Base-by-base conservation (phyloP, 345 rosid species). In the Balakata baccata region DNA sequence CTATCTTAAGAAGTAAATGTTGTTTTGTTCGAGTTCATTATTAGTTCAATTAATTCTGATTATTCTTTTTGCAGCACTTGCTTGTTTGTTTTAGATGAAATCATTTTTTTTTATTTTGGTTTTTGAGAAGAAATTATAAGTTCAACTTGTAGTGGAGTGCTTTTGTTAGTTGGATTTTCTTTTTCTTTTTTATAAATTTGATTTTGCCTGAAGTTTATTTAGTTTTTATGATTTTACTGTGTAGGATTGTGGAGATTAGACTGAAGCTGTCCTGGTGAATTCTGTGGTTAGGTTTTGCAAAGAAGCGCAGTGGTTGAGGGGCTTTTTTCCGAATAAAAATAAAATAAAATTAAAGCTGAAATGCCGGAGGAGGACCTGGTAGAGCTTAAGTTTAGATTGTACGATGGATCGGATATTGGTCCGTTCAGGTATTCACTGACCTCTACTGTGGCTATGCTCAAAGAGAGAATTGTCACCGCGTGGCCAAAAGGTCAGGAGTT, bases 371-470 rank as follows among this genome's bases (percentile, higher is more conserved):
- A 84, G 83, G 93, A 92, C 64, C 81, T 88, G 72, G 87, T 91
- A 25, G 94, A 92, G 83, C 83, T 95, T 9, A 95, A 90, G 84
- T 92, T 95, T 79, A 87, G 98, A 74, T 78, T 95, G 79, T 89
- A 87, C 58, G 99, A 95, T 79, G 98, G 98, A 78, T 86, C 98
- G 2, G 93, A 92, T 84, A 87, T 92, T 47, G 99, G 99, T 63
- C 99, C 98, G 13, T 91, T 92, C 75, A 82, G 82, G 59, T 91
- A 92, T 84, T 88, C 92, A 0, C 88, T 94, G 14, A 77, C 94
- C 1, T 87, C 98, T 2, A 88, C 97, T 3, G 92, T 95, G 11
- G 82, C 89, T 75, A 80, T 82, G 83, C 92, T 95, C 56, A 92
- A 91, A 86, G 94, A 92, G 71, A 80, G 94, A 73, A 86, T 95